Base-by-base conservation (phyloP, 345 rosid species). In the Moricandia moricandioides region DNA sequence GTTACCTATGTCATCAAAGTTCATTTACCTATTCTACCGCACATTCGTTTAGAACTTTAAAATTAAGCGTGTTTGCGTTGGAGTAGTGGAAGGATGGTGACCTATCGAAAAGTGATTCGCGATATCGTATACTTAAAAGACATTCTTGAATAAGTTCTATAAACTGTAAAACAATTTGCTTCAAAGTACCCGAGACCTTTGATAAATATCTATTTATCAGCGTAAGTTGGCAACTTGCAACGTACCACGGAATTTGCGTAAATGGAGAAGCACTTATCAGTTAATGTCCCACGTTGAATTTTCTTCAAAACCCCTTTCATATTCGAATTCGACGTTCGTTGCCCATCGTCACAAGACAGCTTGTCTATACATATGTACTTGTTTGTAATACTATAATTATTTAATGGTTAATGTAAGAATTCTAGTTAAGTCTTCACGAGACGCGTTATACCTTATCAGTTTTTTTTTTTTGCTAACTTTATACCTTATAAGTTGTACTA, bases 161-260 rank as follows among this genome's bases (percentile, higher is more conserved):
- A 47, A 49, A 66, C 5, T 12, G 12, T 31, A 66, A 35, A 37
- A 47, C 34, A 67, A 13, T 74, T 81, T 83, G 67, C 62, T 65
- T 62, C 4, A n/a, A 62, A 65, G 12, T n/a, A 14, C n/a, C 18
- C n/a, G 9, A 40, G 30, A 8, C 35, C 12, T 52, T 7, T 11
- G 8, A n/a, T 60, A 31, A 5, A 17, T 49, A 31, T 24, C 47
- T 59, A 34, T 27, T 34, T 49, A 62, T 30, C 31, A 61, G 27
- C 62, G 26, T 58, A 69, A 52, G 29, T 69, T 47, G 62, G 16
- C 61, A 77, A 77, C 21, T 77, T 77, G 77, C 37, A 7, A 78
- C 69, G 81, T 72, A 72, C 81, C 52, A 72, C 81, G 77, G 69
- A 78, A 78, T 45, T 57, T 59, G 52, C 71, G 56, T 65, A 57